phyloP scores from a whole-genome alignment of 768 basidiomycete species.

The Rhizopogon vinicolor region DNA sequence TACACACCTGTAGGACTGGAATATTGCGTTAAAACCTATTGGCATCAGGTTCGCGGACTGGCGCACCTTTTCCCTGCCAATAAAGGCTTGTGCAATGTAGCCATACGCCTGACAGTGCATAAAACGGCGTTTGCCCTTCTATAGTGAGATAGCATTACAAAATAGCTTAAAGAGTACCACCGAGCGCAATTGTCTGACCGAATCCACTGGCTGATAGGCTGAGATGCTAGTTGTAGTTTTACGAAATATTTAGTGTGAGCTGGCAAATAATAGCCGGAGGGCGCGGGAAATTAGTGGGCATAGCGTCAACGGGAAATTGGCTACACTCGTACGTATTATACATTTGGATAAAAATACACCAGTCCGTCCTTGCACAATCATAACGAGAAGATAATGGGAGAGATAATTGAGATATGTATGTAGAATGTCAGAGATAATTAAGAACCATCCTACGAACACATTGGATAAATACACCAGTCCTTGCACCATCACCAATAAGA shows the following conservation, averaged over 20 bases:
- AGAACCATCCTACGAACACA: neutral
- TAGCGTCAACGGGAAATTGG: no score
- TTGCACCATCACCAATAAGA: neutral
- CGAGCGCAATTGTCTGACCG: neutral
- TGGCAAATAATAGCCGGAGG: no score
- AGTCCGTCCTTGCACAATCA: no score
- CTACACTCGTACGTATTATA: no score
- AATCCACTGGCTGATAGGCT: neutral
- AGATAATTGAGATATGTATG: no score
- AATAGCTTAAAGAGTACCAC: no score
- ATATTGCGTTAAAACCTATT: conserved; percentile 8
- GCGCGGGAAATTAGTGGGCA: no score
- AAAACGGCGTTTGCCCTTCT: conserved; percentile 12
- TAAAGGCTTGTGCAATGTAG: conserved; percentile 38
- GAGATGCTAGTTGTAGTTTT: no score
- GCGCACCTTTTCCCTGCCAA: conserved; percentile 41
- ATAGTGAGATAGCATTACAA: conserved; percentile 26
- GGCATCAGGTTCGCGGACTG: conserved; percentile 2
- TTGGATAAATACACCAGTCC: neutral
- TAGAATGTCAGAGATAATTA: no score
- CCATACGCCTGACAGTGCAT: conserved; percentile 35
- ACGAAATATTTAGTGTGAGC: no score
- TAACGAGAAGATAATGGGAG: no score
- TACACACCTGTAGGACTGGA: conserved; percentile 58
- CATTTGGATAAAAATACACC: no score